Evolutionary conservation across 106 monocot genomes (phyloP).

Genomic region (Acorus gramineus): DNA sequence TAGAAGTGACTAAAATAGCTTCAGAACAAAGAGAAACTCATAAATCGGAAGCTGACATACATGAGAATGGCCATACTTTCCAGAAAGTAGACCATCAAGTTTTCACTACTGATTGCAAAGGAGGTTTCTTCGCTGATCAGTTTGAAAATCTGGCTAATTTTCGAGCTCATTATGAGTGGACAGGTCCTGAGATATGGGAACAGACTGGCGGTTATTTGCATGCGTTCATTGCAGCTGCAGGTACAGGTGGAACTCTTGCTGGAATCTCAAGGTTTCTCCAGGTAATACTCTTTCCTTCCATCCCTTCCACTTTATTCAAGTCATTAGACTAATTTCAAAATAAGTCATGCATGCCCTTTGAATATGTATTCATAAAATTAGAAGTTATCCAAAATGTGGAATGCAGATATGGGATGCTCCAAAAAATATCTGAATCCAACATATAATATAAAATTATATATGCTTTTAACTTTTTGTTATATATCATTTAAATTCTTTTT

Average conservation of each 20-base stretch:
- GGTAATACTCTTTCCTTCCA: slow-evolving; percentile 21
- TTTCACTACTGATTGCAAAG: slow-evolving; percentile 23
- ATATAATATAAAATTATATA: no score
- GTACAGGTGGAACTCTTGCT: slow-evolving; percentile 93
- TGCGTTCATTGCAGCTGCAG: slow-evolving; percentile 87
- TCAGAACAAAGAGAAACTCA: slow-evolving; percentile 9
- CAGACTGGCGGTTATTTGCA: slow-evolving; percentile 68
- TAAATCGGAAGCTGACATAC: slow-evolving; percentile 16
- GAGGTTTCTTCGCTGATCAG: slow-evolving; percentile 96
- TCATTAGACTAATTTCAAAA: neutral
- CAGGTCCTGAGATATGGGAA: slow-evolving; percentile 96
- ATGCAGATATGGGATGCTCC: no score
- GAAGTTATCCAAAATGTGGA: no score
- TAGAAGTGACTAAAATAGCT: slow-evolving; percentile 48
- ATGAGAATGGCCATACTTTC: slow-evolving; percentile 19
- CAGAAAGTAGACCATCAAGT: slow-evolving; percentile 1
- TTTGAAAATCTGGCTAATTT: slow-evolving; percentile 98
- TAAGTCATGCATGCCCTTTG: no score
- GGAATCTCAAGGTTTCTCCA: slow-evolving; percentile 89
- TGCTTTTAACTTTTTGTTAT: no score
- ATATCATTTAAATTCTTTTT: no score
- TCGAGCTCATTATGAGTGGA: slow-evolving; percentile 79
- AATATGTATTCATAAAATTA: no score
- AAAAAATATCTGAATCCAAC: no score
- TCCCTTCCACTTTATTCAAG: neutral